Conservation (phyloP, 2,329 filamentous ascomycete genomes). For the Didymella lethalis region DNA sequence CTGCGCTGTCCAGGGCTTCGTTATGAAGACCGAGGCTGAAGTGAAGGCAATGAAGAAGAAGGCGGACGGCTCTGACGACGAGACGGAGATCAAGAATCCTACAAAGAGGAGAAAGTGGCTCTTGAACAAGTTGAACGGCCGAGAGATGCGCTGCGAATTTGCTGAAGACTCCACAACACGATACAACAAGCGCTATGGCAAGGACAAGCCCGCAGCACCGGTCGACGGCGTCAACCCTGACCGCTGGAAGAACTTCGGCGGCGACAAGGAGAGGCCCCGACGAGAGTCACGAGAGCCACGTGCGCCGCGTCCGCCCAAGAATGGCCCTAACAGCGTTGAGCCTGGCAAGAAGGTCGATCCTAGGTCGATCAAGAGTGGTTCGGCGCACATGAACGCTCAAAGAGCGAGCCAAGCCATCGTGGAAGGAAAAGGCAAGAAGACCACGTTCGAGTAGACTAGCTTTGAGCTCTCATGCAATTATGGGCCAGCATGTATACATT, state of each 20-base stretch:
- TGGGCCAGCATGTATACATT: not conserved
- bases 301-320: conserved; percentile 23
- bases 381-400: conserved; percentile 57
- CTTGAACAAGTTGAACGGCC: conserved; percentile 82
- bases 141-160: conserved; percentile 86
- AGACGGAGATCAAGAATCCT: conserved; percentile 53
- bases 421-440: conserved; percentile 79
- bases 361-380: conserved; percentile 54
- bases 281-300: conserved; percentile 41
- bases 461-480: conserved; percentile 1
- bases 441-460: conserved; percentile 69
- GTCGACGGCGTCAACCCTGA: conserved; percentile 47
- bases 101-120: conserved; percentile 71
- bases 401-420: conserved; percentile 82
- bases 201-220: conserved; percentile 60
- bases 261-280: conserved; percentile 39
- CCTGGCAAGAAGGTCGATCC: conserved; percentile 53
- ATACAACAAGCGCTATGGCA: conserved; percentile 94
- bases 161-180: conserved; percentile 88
- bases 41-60: conserved; percentile 53
- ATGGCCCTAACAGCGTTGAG: conserved; percentile 17
- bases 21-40: conserved; percentile 69
- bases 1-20: conserved; percentile 80
- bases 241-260: conserved; percentile 40
- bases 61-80: conserved; percentile 65